Evolutionary conservation across 306 rosid species (phyloP), one percentile per base, ranked within the genome.

Genomic region (Prunus campanulata): DNA sequence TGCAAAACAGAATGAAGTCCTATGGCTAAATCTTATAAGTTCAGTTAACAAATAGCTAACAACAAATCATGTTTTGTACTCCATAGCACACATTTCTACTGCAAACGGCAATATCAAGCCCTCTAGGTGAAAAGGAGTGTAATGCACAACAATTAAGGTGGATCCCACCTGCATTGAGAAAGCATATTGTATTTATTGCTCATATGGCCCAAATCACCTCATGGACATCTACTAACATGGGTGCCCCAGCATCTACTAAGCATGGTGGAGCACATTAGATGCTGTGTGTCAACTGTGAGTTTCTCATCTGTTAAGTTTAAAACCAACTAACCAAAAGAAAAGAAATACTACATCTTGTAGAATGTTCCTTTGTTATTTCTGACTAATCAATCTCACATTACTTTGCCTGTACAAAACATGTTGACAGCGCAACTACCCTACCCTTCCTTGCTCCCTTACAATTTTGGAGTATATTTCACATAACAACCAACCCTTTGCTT

Each of bases 351-450:
- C 42, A 56, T 42, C 14, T 19, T 56, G 29, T n/a, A 39, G 65
- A 60, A n/a, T 56, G 51, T 44, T 39, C 42, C 19, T 3, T 72
- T 72, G 20, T 55, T 29, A 20, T 22, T 72, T 55, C 20, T 55
- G 24, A 39, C 66, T 20, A 7, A 24, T 46, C 3, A 35, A 72
- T 56, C 15, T 32, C 65, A 30, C 5, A 71, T 52, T 6, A 16
- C 11, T 52, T 54, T 35, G 2, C 19, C 15, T n/a, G 75, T 20
- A n/a, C 3, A 12, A 24, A 24, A 16, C 27, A 70, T 25, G 25
- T 52, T 57, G 24, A 70, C 27, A 70, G 29, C 32, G 48, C 75
- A 71, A 16, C 64, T 59, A 71, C 27, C 6, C 56, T 56, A 71
- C 46, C 11, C 56, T 56, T 25, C 52, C 51, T 63, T 63, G 22